Conservation (phyloP, 1,139 yeast genomes). For the Yamadazyma songkhlaensis region DNA sequence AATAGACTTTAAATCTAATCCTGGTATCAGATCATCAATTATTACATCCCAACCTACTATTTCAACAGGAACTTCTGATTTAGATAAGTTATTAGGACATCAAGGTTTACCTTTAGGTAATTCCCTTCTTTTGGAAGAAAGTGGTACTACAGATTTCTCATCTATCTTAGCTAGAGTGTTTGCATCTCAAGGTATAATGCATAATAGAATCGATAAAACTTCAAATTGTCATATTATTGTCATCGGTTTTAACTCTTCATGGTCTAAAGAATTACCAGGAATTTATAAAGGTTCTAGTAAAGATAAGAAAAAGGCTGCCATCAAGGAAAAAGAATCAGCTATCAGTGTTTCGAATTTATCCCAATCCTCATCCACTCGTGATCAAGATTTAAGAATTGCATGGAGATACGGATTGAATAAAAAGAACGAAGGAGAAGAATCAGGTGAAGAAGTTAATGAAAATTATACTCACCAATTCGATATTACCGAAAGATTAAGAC, state of each 20-base stretch:
- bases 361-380: slow-evolving; percentile 22
- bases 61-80: slow-evolving; percentile 73
- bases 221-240: slow-evolving; percentile 62
- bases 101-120: slow-evolving; percentile 84
- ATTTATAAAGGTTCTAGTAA: slow-evolving; percentile 67
- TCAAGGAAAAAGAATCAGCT: slow-evolving; percentile 57
- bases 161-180: slow-evolving; percentile 69
- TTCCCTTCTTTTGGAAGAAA: slow-evolving; percentile 71
- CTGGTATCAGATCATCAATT: slow-evolving; percentile 57
- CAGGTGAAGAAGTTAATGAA: slow-evolving; percentile 31
- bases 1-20: slow-evolving; percentile 4
- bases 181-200: slow-evolving; percentile 78
- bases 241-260: slow-evolving; percentile 56
- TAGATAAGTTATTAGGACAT: slow-evolving; percentile 75
- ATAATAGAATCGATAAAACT: slow-evolving; percentile 46
- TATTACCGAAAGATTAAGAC: slow-evolving; percentile 64
- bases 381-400: slow-evolving; percentile 68
- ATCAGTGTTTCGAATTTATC: slow-evolving; percentile 67
- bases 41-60: slow-evolving; percentile 72
- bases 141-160: slow-evolving; percentile 86
- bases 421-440: slow-evolving; percentile 23
- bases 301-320: slow-evolving; percentile 61
- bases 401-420: slow-evolving; percentile 78
- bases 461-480: slow-evolving; percentile 71
- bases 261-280: slow-evolving; percentile 81